Base-by-base conservation (phyloP, 495 filamentous ascomycete genomes). In the Paragyromitra xinjiangensis region DNA sequence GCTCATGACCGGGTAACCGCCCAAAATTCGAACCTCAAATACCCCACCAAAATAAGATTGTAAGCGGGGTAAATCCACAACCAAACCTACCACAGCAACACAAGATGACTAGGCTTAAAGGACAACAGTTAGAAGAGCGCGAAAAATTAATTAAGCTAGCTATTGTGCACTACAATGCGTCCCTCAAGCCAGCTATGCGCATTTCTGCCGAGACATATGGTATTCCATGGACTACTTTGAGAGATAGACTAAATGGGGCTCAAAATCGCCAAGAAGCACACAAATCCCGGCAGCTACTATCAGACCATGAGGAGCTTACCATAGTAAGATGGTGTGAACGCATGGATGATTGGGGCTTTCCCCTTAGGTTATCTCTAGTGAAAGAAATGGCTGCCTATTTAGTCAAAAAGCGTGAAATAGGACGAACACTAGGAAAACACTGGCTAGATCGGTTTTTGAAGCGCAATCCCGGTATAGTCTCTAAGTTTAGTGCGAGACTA, bases 261-360 rank as follows among this genome's bases (percentile, higher is more conserved):
- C 48, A 12, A 5, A 48, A 44, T 22, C n/a, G 48, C 7, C 22
- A 39, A 2, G 37, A n/a, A 6, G n/a, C 24, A 3, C 51, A 66
- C 22, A 6, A 37, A 11, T 19, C 24, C 16, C 14, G 12, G 71
- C 71, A 66, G 37, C 14, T 8, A 37, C 26, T 73, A 29, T 56
- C n/a, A n/a, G n/a, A n/a, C n/a, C n/a, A n/a, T n/a, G n/a, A n/a
- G n/a, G n/a, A n/a, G n/a, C n/a, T 56, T 45, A 66, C 22, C 8
- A 19, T 67, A 6, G 45, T 73, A 6, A 50, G 50, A 48, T 63
- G 56, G 56, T 73, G 50, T 59, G 71, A 67, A 22, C 14, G 55
- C 53, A 66, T 74, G 39, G 14, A 67, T 74, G 63, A 62, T n/a
- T 61, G 71, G 71, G 53, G 71, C 6, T 74, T 50, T 26, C 50